These are phyloP conservation scores for Neurospora sp. DNA, from an alignment of 2,329 filamentous ascomycete species.

Conservation along the genomic window DNA sequence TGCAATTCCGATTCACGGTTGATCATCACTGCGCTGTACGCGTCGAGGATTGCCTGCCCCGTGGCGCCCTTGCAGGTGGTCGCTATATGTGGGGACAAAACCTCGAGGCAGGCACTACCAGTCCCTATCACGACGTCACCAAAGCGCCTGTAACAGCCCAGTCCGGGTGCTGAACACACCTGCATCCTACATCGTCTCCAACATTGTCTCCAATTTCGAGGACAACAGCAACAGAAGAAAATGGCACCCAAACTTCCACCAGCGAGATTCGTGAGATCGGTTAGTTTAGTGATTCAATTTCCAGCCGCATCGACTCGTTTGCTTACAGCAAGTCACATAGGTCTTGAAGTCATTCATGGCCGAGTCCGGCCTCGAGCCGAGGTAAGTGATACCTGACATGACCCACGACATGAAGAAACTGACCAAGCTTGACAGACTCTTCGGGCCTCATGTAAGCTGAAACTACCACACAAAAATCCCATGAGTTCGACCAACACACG, in stretches of 20 bases:
- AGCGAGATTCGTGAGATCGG: constrained; percentile 23
- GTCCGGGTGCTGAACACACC: background rate
- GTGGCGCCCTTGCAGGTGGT: background rate
- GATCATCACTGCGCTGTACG: background rate
- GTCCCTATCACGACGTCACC: background rate
- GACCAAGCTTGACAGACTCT: constrained; percentile 21
- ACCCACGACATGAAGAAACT: background rate
- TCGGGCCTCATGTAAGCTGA: constrained; percentile 30
- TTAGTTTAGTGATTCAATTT: constrained; percentile 9
- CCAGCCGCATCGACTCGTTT: background rate
- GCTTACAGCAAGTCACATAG: constrained; percentile 30
- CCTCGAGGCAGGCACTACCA: background rate
- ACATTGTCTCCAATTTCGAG: background rate
- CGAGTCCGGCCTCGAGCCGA: constrained; percentile 80
- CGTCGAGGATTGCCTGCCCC: background rate
- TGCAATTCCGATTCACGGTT: background rate
- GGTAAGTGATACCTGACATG: constrained; percentile 39
- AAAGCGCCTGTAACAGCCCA: background rate
- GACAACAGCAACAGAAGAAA: constrained; percentile 5
- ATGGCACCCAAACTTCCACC: constrained; percentile 23
- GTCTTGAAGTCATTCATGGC: constrained; percentile 78
- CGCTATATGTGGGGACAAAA: background rate
- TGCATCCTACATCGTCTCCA: background rate
- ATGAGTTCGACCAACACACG: background rate
- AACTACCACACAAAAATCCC: background rate